Evolutionary conservation across 768 basidiomycete genomes (phyloP).

Genomic region (Russula olivacea): DNA sequence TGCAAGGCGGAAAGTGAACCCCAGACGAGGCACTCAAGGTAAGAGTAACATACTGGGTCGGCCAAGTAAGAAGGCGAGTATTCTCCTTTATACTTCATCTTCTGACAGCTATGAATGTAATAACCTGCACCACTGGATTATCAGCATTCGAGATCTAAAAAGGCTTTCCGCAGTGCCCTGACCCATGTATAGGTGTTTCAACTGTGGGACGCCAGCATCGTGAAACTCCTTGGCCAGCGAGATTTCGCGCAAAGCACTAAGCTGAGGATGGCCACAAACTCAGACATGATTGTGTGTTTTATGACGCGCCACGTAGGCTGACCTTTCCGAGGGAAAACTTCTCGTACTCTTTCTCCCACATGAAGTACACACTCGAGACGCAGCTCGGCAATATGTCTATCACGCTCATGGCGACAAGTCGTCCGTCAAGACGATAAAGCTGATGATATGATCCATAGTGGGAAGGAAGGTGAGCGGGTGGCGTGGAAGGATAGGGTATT

Average conservation of each 20-base stretch:
- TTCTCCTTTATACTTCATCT: slow-evolving; percentile 96
- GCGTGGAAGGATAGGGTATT: slow-evolving; percentile 50
- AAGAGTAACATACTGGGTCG: slow-evolving; percentile 59
- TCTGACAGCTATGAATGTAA: slow-evolving; percentile 86
- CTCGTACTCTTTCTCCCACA: slow-evolving; percentile 72
- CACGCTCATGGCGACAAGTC: slow-evolving; percentile 80
- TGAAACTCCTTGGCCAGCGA: slow-evolving; percentile 71
- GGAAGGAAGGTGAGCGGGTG: slow-evolving; percentile 56
- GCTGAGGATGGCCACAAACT: slow-evolving; percentile 35
- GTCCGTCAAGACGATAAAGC: slow-evolving; percentile 73
- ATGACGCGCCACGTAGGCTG: neutral
- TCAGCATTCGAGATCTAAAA: neutral
- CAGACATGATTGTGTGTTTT: neutral
- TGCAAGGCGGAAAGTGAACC: slow-evolving; percentile 29
- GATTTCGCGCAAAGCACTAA: slow-evolving; percentile 81
- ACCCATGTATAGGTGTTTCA: slow-evolving; percentile 88
- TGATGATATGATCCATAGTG: slow-evolving; percentile 93
- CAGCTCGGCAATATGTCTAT: slow-evolving; percentile 86
- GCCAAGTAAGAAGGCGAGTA: slow-evolving; percentile 82
- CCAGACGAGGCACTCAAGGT: neutral
- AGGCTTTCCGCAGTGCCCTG: slow-evolving; percentile 22
- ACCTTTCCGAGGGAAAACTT: slow-evolving; percentile 76
- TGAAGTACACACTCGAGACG: slow-evolving; percentile 85
- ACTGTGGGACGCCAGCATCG: slow-evolving; percentile 53
- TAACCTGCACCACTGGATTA: slow-evolving; percentile 50